Base-by-base conservation (phyloP, 2,329 filamentous ascomycete species). In the Blastomyces percursus region DNA sequence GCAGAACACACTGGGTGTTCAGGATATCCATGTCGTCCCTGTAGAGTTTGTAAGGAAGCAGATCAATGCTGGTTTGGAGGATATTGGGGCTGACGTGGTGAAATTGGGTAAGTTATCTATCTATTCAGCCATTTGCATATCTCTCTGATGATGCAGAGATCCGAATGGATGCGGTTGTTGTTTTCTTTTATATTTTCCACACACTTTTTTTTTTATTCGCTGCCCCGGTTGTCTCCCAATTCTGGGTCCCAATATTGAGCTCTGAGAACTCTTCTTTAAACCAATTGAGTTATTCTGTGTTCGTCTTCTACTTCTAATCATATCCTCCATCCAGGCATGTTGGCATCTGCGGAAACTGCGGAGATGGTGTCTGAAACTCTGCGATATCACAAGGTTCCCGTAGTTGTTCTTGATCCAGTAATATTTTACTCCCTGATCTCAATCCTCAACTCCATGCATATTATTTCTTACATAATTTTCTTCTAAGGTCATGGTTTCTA, bases 1-100 rank as follows among this genome's bases (percentile, higher is more conserved):
- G 19, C 94, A 97, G 72, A 96, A 97, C 75, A 99, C 94, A 0
- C 81, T 84, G 61, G 91, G 91, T 4, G 91, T 97, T 16, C 81
- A 85, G 65, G 90, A 83, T 66, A 90, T 97, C 60, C 90, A 96
- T 71, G 78, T 88, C 62, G 84, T 89, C 8, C 93, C 93, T 0
- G 80, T 89, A 0, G 80, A 81, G 4, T 96, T 97, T 74, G 85
- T 96, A 30, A 81, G 81, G 67, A 89, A 90, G 78, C 90, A 96
- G 76, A 91, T 97, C 64, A 87, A 93, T 76, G 88, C 89, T 30
- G 90, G 88, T 42, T 80, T 96, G 58, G 86, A 86, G 54, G 94
- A 97, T 76, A 84, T 97, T 64, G 89, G 88, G 2, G 86, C 90
- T 2, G 91, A 96, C 79, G 91, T 96, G 56, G 85, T 97, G 67